A percentile compares a stretch with the other conserved stretches of the same genome.
These are phyloP conservation scores for Gymnopilus junonius DNA, from an alignment of 768 basidiomycete genomes.

Conservation along the genomic window DNA sequence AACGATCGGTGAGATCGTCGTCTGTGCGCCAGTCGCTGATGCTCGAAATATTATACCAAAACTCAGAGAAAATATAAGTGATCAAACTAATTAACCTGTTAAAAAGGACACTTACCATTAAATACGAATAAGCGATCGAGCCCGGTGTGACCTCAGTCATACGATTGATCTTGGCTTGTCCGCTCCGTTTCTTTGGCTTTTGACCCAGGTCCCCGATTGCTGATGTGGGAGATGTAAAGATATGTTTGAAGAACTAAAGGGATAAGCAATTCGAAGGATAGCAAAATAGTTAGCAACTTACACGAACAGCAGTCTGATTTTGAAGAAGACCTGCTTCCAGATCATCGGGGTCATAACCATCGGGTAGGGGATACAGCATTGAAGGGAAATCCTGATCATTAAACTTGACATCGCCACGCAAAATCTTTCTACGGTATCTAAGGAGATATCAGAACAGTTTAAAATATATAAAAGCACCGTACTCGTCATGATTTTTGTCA, in stretches of 20 bases:
- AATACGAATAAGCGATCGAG: slow-evolving; percentile 6
- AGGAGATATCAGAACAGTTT: not conserved
- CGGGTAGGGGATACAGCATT: not conserved
- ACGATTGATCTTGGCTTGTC: not conserved
- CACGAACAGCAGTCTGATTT: not conserved
- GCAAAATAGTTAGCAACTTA: not conserved
- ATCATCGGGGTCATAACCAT: slow-evolving; percentile 2
- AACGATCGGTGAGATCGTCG: slow-evolving; percentile 6
- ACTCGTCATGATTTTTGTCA: not conserved
- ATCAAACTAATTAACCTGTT: not conserved
- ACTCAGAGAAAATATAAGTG: not conserved
- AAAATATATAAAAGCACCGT: not conserved
- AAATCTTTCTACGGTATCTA: not conserved
- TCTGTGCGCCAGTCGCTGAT: slow-evolving; percentile 10
- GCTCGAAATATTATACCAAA: not conserved
- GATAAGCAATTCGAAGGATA: not conserved
- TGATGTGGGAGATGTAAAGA: slow-evolving; percentile 8
- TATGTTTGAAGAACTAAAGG: slow-evolving; percentile 3
- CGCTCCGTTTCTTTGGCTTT: not conserved
- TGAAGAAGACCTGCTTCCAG: not conserved
- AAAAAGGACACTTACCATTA: not conserved
- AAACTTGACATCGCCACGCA: not conserved
- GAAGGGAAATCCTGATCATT: not conserved
- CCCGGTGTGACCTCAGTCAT: slow-evolving; percentile 7
- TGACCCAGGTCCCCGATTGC: not conserved